Evolutionary conservation across 306 rosid species (phyloP).

Genomic region (Citrullus mucosospermus): DNA sequence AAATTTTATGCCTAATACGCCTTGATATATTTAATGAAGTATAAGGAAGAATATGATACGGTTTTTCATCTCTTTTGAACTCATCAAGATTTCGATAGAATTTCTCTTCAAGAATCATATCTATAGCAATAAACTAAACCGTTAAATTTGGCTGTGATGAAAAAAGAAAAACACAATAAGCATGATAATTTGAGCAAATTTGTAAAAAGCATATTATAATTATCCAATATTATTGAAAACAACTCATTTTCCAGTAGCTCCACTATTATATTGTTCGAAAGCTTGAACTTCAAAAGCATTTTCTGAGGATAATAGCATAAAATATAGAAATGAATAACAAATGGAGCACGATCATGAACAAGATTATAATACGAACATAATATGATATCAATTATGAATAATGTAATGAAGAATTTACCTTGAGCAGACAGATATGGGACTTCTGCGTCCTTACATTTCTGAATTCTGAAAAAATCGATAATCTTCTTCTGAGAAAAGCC

Average conservation of each 20-base stretch:
- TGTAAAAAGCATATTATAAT: neutral
- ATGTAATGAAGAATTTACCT: conserved; percentile 26
- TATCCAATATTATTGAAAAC: neutral
- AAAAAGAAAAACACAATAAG: too few relatives aligned
- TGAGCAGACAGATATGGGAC: conserved; percentile 21
- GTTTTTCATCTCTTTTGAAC: neutral
- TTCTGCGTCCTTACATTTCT: conserved; percentile 16
- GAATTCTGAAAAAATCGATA: conserved; percentile 60
- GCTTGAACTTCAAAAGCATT: neutral
- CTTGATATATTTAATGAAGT: neutral
- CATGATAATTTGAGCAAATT: neutral
- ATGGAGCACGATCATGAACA: neutral
- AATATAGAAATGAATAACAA: neutral
- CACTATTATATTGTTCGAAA: neutral
- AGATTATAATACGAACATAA: neutral
- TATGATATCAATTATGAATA: neutral
- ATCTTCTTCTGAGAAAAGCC: conserved; percentile 67
- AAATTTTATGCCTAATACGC: neutral
- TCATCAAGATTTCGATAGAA: neutral
- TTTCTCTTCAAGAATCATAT: neutral
- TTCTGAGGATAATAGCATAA: neutral
- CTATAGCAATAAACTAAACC: neutral
- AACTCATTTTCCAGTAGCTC: neutral
- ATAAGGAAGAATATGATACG: neutral
- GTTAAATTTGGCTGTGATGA: neutral